Conservation (phyloP, 2,329 filamentous ascomycete genomes). For the Aspergillus sp. region DNA sequence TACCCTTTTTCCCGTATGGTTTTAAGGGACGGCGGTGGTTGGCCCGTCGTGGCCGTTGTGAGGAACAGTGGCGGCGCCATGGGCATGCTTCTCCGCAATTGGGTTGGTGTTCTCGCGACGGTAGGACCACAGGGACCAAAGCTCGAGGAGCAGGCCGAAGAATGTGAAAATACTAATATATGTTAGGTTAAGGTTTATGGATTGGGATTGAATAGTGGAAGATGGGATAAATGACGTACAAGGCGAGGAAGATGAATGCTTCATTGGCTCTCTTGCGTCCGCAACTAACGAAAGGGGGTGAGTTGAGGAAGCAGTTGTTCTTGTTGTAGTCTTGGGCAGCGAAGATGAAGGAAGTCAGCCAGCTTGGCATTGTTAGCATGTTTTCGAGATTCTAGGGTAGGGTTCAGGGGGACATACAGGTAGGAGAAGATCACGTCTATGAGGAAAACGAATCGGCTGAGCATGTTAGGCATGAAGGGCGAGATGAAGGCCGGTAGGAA, state of each 20-base stretch:
- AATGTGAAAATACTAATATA: constrained; percentile 42
- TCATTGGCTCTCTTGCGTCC: constrained; percentile 42
- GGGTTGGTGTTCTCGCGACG: constrained; percentile 20
- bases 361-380: constrained; percentile 19
- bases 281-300: constrained; percentile 36
- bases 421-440: constrained; percentile 49
- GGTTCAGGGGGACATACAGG: constrained; percentile 31
- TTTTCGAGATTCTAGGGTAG: not conserved
- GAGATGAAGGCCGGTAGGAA: constrained; percentile 44
- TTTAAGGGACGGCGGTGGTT: constrained; percentile 3
- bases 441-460: constrained; percentile 38
- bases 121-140: constrained; percentile 35
- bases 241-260: constrained; percentile 47
- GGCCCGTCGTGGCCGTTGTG: constrained; percentile 5
- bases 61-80: not conserved
- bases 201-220: not conserved
- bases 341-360: constrained; percentile 52
- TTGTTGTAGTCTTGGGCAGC: constrained; percentile 46
- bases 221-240: constrained; percentile 34
- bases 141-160: constrained; percentile 39
- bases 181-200: not conserved
- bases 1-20: not conserved
- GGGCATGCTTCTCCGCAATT: not conserved
- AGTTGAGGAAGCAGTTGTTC: constrained; percentile 28
- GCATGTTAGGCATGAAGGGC: constrained; percentile 37